Evolutionary conservation across 768 basidiomycete species (phyloP), one percentile per base, ranked within the genome.

Genomic region (Gloeopeniophorella convolvens): DNA sequence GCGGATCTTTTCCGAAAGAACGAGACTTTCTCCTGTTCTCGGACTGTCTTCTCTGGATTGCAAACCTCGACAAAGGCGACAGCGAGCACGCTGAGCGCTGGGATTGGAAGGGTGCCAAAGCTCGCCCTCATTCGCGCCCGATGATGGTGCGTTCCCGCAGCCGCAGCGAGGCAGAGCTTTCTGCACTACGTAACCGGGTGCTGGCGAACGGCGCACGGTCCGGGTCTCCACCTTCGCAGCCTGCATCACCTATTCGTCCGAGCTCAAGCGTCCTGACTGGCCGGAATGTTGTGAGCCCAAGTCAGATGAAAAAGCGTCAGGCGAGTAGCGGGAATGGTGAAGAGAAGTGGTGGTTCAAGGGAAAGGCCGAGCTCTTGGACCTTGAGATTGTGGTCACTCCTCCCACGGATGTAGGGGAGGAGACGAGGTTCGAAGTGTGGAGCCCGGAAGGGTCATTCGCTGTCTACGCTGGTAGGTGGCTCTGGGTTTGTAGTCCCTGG

Each of bases 1-100:
- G 69, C 21, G 75, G 75, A 54, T 74, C 72, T 3, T 64, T 67
- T 36, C 72, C 78, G 12, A 64, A 77, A 43, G 74, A 78, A 50
- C 74, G 83, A 30, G 83, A 87, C 55, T 87, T 93, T 62, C 69
- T 93, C 9, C 73, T 94, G 1, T 89, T 93, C 63, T 85, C 83
- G 12, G 91, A 94, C 65, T 82, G 81, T 56, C 66, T 94, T 28
- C 59, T 93, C 30, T 90, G 88, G 87, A 72, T 91, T 18, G 78
- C 79, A 15, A 70, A 67, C 36, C 79, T 72, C 50, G 65, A 60
- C 40, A 62, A 59, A 5, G 60, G 60, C 15, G 50, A 63, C 24
- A 56, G 53, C 42, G 57, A 58, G 47, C 24, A 30, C 27, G 37
- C 42, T n/a, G 59, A 59, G 34, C 48, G 39, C 39, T 50, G 56